phyloP scores from a whole-genome alignment of 2,329 filamentous ascomycete genomes.

The Chaetothyriales sp. region DNA sequence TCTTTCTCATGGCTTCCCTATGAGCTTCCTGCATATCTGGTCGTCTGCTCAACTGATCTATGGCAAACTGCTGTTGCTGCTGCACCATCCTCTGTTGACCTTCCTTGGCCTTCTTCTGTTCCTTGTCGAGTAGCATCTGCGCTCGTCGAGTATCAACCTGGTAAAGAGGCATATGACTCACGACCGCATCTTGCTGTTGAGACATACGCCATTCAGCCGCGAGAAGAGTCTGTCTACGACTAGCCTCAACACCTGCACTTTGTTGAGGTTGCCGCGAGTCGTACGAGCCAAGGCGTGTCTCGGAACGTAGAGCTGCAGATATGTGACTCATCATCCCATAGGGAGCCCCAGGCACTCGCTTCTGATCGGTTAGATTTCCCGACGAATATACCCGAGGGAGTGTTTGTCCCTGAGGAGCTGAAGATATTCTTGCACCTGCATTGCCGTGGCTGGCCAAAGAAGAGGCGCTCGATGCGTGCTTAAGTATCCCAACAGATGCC shows the following conservation, averaged over 20 bases:
- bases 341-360: neutral
- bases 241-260: conserved; percentile 4
- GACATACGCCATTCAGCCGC: conserved; percentile 52
- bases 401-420: neutral
- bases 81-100: conserved; percentile 44
- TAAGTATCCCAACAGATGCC: neutral
- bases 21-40: conserved; percentile 63
- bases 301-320: conserved; percentile 38
- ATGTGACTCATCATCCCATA: conserved; percentile 7
- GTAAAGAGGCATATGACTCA: conserved; percentile 15
- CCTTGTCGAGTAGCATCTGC: conserved; percentile 44
- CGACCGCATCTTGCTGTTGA: conserved; percentile 42
- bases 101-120: conserved; percentile 45
- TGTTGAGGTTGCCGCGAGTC: conserved; percentile 10
- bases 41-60: conserved; percentile 62
- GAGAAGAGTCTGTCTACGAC: conserved; percentile 38
- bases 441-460: neutral
- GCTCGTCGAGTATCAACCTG: conserved; percentile 25
- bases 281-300: conserved; percentile 27
- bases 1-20: conserved; percentile 59
- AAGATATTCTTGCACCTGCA: neutral
- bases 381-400: neutral
- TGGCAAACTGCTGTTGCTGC: conserved; percentile 44
- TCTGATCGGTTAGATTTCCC: neutral
- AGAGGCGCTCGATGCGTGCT: neutral